Percentiles rank a stretch among this genome's conserved stretches.
Conservation (phyloP, 2,329 filamentous ascomycete species). For the Trichoderma afroharzianum region DNA sequence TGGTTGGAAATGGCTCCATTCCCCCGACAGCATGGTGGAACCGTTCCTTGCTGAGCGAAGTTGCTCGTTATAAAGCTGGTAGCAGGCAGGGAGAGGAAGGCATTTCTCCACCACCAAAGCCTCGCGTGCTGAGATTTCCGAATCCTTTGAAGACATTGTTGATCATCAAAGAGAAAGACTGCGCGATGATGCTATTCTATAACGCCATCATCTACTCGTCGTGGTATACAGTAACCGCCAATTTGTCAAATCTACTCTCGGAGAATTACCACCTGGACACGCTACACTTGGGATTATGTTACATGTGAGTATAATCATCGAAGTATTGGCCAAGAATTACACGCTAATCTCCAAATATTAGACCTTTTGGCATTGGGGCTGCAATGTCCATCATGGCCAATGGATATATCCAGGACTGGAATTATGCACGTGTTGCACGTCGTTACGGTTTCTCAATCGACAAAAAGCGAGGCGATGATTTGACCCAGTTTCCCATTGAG, state of each 20-base stretch:
- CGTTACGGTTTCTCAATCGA: not conserved
- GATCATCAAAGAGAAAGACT: not conserved
- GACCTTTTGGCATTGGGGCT: constrained; percentile 1
- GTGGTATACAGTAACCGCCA: not conserved
- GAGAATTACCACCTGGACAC: not conserved
- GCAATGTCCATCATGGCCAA: not conserved
- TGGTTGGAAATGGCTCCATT: not conserved
- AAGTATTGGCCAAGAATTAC: not conserved
- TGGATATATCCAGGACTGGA: constrained; percentile 4
- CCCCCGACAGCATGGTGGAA: not conserved
- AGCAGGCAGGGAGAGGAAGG: not conserved
- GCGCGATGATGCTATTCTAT: not conserved
- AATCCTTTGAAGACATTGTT: not conserved
- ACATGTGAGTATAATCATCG: not conserved
- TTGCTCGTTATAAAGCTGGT: not conserved
- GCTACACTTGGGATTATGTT: not conserved
- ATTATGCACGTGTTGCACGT: not conserved
- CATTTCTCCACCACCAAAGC: not conserved
- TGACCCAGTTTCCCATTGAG: not conserved
- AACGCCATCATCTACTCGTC: not conserved
- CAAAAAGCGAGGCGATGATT: constrained; percentile 3
- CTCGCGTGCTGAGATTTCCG: not conserved
- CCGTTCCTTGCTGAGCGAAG: not conserved
- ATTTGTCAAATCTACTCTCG: not conserved
- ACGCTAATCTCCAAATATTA: not conserved